phyloP scores from a whole-genome alignment of 164 flowering plant species.

The Echeveria elegans region DNA sequence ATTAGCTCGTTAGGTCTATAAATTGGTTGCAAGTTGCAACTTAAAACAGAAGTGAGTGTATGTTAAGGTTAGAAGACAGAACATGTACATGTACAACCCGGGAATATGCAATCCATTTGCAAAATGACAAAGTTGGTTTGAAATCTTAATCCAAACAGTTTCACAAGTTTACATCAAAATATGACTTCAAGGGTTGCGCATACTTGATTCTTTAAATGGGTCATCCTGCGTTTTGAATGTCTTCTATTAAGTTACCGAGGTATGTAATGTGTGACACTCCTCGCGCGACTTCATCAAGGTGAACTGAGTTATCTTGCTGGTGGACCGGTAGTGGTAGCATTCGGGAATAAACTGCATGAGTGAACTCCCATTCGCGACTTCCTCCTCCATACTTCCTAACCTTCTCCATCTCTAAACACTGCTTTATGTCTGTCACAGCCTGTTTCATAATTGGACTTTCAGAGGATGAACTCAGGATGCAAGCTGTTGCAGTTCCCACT shows the following conservation, averaged over 20 bases:
- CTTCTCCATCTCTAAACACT: slow-evolving; percentile 21
- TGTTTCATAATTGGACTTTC: slow-evolving; percentile 33
- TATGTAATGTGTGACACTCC: neutral
- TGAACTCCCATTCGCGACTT: neutral
- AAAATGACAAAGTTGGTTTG: slow-evolving; percentile 5
- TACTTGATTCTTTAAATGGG: too few relatives aligned
- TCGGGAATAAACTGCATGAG: neutral
- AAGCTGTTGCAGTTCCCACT: slow-evolving; percentile 33
- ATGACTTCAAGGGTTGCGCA: too few relatives aligned
- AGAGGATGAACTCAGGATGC: slow-evolving; percentile 16
- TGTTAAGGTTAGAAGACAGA: slow-evolving; percentile 3
- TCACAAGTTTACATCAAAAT: neutral
- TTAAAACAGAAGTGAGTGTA: neutral
- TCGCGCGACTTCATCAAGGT: neutral
- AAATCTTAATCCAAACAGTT: slow-evolving; percentile 1
- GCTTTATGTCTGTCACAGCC: slow-evolving; percentile 22
- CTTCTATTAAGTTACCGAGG: neutral
- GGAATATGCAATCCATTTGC: slow-evolving; percentile 1
- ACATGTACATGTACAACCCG: neutral
- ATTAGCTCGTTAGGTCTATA: neutral
- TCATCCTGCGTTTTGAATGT: neutral
- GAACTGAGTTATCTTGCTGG: neutral
- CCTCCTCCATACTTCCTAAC: neutral
- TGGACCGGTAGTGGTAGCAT: neutral
- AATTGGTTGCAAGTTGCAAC: neutral